Conservation (phyloP, 768 basidiomycete genomes). For the Hemileccinum rubropunctum region DNA sequence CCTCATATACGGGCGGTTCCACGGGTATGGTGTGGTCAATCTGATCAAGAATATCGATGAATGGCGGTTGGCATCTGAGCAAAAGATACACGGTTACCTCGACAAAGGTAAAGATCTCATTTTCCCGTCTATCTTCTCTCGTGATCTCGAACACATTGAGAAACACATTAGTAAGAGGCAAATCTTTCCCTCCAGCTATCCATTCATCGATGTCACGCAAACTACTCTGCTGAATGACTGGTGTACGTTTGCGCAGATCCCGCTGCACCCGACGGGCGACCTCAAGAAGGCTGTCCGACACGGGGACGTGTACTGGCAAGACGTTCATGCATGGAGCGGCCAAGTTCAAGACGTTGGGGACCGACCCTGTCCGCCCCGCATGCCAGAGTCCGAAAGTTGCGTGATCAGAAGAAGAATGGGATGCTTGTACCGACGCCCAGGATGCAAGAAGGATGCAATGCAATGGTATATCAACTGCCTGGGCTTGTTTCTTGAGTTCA, state of each 20-base stretch:
- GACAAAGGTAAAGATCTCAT: conserved; percentile 29
- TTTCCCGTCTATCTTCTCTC: conserved; percentile 21
- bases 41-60: conserved; percentile 19
- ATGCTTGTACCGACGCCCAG: conserved; percentile 41
- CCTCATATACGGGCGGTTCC: conserved; percentile 3
- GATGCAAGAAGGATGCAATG: conserved; percentile 42
- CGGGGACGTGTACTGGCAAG: conserved; percentile 36
- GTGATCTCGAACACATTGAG: conserved; percentile 42
- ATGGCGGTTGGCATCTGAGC: not conserved
- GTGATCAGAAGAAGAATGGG: conserved; percentile 22
- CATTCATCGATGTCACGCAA: conserved; percentile 36
- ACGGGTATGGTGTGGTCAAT: conserved; percentile 36
- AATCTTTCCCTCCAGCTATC: conserved; percentile 27
- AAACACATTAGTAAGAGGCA: conserved; percentile 41
- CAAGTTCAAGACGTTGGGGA: conserved; percentile 36
- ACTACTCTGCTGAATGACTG: conserved; percentile 41
- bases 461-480: conserved; percentile 33
- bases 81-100: conserved; percentile 28
- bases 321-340: conserved; percentile 47
- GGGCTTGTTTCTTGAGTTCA: conserved; percentile 45
- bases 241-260: conserved; percentile 37
- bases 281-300: conserved; percentile 19
- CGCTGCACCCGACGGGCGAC: conserved; percentile 33
- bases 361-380: conserved; percentile 38
- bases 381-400: conserved; percentile 48